Evolutionary conservation across 2,329 filamentous ascomycete genomes (phyloP).

Genomic region (Botrytis aclada): DNA sequence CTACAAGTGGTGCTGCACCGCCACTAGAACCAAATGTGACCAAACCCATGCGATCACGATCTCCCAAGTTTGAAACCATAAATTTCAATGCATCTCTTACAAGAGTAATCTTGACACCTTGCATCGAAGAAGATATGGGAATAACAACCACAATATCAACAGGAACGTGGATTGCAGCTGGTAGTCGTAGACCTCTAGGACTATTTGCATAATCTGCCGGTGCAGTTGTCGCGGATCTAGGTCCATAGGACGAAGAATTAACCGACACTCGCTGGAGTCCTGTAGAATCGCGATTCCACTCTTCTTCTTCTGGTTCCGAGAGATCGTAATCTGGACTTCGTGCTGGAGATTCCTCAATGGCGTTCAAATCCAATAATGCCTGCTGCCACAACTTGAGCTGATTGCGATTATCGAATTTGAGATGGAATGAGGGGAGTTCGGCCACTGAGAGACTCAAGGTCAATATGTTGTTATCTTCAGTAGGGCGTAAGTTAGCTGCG

Average conservation of each 20-base stretch:
- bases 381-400: conserved; percentile 91
- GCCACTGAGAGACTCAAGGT: conserved; percentile 87
- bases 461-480: conserved; percentile 73
- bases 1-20: conserved; percentile 91
- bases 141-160: conserved; percentile 96
- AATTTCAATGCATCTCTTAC: conserved; percentile 90
- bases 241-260: conserved; percentile 77
- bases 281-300: conserved; percentile 61
- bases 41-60: conserved; percentile 92
- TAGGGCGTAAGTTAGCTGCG: conserved; percentile 37
- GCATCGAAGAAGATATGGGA: conserved; percentile 97
- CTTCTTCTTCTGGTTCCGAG: conserved; percentile 85
- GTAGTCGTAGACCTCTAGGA: conserved; percentile 41
- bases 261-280: conserved; percentile 69
- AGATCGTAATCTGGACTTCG: conserved; percentile 76
- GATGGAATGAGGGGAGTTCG: conserved; percentile 90
- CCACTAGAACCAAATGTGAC: conserved; percentile 95
- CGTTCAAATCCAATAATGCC: conserved; percentile 78
- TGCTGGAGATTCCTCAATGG: conserved; percentile 59
- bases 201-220: conserved; percentile 86
- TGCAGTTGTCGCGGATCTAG: conserved; percentile 80
- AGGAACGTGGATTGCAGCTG: conserved; percentile 69
- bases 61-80: conserved; percentile 83
- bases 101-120: conserved; percentile 96
- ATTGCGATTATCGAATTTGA: conserved; percentile 78